Evolutionary conservation across 257 asterid species (phyloP).

Genomic region (Sherardia arvensis): DNA sequence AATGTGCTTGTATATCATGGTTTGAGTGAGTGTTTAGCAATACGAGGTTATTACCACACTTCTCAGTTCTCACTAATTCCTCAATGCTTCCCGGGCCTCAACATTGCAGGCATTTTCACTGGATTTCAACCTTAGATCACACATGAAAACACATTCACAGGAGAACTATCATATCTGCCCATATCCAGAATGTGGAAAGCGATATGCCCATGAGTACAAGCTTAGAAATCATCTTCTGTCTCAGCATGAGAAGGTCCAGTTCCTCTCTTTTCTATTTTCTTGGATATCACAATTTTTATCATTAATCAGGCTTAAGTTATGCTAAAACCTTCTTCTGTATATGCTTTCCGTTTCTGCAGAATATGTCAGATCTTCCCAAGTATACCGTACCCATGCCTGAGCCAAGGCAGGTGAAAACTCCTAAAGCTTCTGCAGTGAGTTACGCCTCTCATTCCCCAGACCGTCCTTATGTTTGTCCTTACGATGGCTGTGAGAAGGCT

Average conservation of each 20-base stretch:
- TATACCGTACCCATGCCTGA: constrained; percentile 35
- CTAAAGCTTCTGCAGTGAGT: constrained; percentile 44
- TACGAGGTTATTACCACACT: neutral
- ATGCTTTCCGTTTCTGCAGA: constrained; percentile 32
- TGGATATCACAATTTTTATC: neutral
- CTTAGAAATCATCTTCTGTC: constrained; percentile 78
- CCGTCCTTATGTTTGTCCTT: constrained; percentile 89
- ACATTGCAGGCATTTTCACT: constrained; percentile 85
- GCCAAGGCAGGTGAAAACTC: constrained; percentile 63
- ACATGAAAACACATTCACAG: constrained; percentile 98
- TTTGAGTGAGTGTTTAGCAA: neutral
- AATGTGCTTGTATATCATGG: neutral
- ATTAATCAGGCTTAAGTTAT: neutral
- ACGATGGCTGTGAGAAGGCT: constrained; percentile 92
- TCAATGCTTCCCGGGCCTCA: neutral
- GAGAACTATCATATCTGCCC: constrained; percentile 97
- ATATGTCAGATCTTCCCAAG: constrained; percentile 40
- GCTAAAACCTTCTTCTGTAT: neutral
- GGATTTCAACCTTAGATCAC: constrained; percentile 95
- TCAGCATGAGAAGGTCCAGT: constrained; percentile 76
- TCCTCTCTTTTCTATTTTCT: constrained; percentile 7
- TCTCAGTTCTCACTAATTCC: constrained; percentile 3
- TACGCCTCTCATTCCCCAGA: constrained; percentile 63
- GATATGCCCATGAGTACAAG: constrained; percentile 97
- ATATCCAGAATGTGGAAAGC: constrained; percentile 89